Percentiles rank a stretch among this genome's conserved stretches.
Evolutionary conservation across 1,139 yeast genomes (phyloP).

Genomic region (Sugiyamaella xylanicola): DNA sequence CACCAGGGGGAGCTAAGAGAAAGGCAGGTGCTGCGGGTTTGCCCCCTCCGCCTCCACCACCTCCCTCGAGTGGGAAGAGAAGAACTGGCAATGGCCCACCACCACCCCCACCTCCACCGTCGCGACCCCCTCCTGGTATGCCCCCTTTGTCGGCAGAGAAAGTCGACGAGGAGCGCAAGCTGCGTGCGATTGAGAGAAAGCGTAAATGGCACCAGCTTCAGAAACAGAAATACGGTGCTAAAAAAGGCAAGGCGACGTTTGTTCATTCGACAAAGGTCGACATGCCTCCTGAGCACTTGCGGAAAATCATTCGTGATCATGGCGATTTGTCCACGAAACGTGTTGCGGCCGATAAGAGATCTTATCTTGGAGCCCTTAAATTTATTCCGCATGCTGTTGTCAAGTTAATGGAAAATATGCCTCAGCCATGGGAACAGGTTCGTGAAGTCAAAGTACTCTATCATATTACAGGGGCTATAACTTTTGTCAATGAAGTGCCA

Average conservation of each 20-base stretch:
- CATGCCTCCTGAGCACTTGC: constrained; percentile 92
- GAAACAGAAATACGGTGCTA: constrained; percentile 52
- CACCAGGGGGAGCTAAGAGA: not conserved
- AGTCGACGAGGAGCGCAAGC: constrained; percentile 17
- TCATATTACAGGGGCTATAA: constrained; percentile 91
- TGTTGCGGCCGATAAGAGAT: constrained; percentile 83
- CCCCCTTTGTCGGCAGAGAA: constrained; percentile 21
- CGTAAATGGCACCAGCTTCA: constrained; percentile 69
- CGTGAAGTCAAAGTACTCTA: constrained; percentile 87
- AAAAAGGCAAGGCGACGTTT: constrained; percentile 44
- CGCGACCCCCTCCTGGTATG: constrained; percentile 38
- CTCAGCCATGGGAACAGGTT: constrained; percentile 95
- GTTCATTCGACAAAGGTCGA: constrained; percentile 69
- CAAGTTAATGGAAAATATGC: constrained; percentile 92
- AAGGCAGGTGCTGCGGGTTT: not conserved
- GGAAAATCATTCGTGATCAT: constrained; percentile 82
- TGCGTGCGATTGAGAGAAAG: constrained; percentile 47
- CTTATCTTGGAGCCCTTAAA: constrained; percentile 88
- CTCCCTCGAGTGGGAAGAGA: constrained; percentile 18
- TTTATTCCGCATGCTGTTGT: constrained; percentile 94
- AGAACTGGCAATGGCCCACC: constrained; percentile 9
- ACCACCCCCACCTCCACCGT: constrained; percentile 34
- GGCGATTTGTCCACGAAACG: constrained; percentile 81
- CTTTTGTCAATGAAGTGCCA: constrained; percentile 91
- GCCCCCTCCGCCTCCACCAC: constrained; percentile 31